Percentiles rank a stretch among this genome's conserved stretches.
Evolutionary conservation across 371 early-diverging fungal genomes (phyloP).

Genomic region (Vittaforma corneae): DNA sequence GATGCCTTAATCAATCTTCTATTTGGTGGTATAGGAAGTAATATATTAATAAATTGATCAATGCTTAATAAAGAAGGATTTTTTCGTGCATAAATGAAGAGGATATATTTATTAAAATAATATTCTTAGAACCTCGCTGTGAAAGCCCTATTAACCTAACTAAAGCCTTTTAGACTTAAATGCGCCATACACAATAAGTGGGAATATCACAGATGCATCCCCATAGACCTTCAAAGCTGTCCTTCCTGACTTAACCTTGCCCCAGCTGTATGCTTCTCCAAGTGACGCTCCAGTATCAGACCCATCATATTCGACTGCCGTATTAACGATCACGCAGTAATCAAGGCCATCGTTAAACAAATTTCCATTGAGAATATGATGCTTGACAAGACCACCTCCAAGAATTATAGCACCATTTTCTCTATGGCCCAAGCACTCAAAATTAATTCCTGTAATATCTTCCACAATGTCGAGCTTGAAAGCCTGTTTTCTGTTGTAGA

Average conservation of each 20-base stretch:
- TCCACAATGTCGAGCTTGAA: conserved; percentile 82
- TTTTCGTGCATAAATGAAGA: no score
- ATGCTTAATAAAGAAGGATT: no score
- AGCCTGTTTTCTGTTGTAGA: conserved; percentile 67
- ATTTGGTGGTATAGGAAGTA: no score
- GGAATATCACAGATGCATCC: conserved; percentile 84
- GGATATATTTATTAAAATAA: no score
- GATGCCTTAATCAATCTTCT: no score
- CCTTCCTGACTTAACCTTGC: conserved; percentile 80
- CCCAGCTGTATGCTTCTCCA: conserved; percentile 97
- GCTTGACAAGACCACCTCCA: conserved; percentile 95
- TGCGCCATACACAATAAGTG: conserved; percentile 48
- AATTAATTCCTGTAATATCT: conserved; percentile 84
- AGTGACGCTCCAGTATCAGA: conserved; percentile 95
- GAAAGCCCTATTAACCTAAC: no score
- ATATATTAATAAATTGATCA: no score
- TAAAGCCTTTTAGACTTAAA: conserved; percentile 27
- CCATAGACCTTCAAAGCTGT: conserved; percentile 79
- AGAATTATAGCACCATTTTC: conserved; percentile 91
- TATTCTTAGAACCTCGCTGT: no score
- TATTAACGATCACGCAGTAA: conserved; percentile 90
- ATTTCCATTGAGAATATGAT: conserved; percentile 98
- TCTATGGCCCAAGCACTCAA: conserved; percentile 76
- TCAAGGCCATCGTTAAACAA: conserved; percentile 92
- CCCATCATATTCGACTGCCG: conserved; percentile 94